Evolutionary conservation across 2,329 filamentous ascomycete species (phyloP).

Genomic region (Elsinoe arachidis): DNA sequence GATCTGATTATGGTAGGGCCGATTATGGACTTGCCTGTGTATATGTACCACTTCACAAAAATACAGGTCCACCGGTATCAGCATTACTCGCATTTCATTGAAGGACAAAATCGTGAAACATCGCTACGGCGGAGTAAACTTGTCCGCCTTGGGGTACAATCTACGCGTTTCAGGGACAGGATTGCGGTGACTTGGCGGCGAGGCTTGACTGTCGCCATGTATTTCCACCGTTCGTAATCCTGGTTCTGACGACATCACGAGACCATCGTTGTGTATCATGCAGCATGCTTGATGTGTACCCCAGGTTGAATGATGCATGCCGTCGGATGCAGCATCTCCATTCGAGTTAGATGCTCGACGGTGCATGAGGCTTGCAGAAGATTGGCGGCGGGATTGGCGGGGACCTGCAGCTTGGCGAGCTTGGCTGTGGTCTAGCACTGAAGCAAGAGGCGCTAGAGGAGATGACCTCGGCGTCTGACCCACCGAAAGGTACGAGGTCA

Average conservation of each 20-base stretch:
- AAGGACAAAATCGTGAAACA: constrained; percentile 12
- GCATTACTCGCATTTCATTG: constrained; percentile 11
- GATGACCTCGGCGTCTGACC: constrained; percentile 3
- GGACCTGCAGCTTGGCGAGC: constrained; percentile 11
- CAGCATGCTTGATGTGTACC: not conserved
- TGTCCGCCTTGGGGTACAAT: constrained; percentile 10
- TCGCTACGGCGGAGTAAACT: constrained; percentile 12
- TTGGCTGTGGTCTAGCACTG: not conserved
- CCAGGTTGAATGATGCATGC: not conserved
- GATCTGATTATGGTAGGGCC: not conserved
- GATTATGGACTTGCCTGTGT: not conserved
- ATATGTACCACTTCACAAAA: not conserved
- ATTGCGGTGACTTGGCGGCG: constrained; percentile 2
- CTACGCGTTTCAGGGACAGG: constrained; percentile 8
- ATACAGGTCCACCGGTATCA: not conserved
- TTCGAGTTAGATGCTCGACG: not conserved
- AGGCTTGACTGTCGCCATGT: not conserved
- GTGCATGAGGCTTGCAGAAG: not conserved
- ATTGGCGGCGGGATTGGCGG: constrained; percentile 3
- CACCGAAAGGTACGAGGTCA: not conserved
- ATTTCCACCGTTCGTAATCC: not conserved
- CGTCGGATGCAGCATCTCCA: not conserved
- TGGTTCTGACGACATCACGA: not conserved
- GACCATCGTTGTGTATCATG: not conserved
- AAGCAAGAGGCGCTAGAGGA: not conserved